Evolutionary conservation across 1,284 basidiomycete genomes (phyloP), one percentile per base, ranked within the genome.

Genomic region (Microbotryomycetes sp.): DNA sequence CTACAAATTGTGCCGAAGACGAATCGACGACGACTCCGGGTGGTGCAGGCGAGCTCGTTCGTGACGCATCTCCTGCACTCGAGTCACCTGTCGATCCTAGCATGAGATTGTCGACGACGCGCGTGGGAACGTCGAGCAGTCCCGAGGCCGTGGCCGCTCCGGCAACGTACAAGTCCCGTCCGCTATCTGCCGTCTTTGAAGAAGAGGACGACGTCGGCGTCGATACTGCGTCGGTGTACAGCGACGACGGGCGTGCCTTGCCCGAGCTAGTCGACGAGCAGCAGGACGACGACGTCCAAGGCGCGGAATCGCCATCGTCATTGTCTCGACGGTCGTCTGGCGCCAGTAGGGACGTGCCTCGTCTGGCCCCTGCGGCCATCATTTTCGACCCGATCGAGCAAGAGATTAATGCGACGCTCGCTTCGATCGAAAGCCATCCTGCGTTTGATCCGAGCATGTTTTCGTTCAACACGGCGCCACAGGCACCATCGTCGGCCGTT

Each of bases 361-460:
- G 58, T 50, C 26, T 45, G 48, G 24, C 35, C 11, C 35, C 35
- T 11, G 61, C 60, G 15, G 51, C 27, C 47, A 45, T 59, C 27
- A 16, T 30, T 5, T 23, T 51, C 21, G 52, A 45, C 30, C 54
- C 57, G 24, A 45, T 65, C 55, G 60, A 62, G 31, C 4, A 27
- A 24, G 64, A 62, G 57, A 59, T 65, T 23, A 58, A 65, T n/a
- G 55, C 54, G 26, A 62, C 60, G 35, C 58, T 65, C 45, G 64
- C 64, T 2, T 52, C 52, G 13, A 59, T 65, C 18, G 55, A 50
- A 9, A 49, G 26, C 55, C 57, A 24, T 52, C 28, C 56, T 54
- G 52, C n/a, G 30, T 16, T 16, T 45, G 28, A 27, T 45, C 5
- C 15, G 29, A 2, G 13, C 47, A 5, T 5, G 28, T 50, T 9